Base-by-base conservation (phyloP, 2,329 filamentous ascomycete species). In the Fusarium beomiforme region DNA sequence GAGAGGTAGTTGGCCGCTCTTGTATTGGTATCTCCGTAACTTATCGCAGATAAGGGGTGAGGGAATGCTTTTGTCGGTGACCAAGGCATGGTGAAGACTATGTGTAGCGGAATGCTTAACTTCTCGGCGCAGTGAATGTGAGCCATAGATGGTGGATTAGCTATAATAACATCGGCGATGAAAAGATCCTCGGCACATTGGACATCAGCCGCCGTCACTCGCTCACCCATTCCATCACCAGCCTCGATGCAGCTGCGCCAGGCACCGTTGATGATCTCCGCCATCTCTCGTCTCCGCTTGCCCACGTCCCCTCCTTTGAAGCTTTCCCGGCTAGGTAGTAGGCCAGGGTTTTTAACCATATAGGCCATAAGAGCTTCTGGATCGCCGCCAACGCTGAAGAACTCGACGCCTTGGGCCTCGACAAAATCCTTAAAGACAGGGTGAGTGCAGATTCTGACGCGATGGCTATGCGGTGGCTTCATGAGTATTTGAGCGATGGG, bases 11-110 rank as follows among this genome's bases (percentile, higher is more conserved):
- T 76, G 12, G 74, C 71, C 9, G 67, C 50, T 19, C 56, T 71
- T 10, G 70, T 39, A 26, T 76, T 70, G 4, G 71, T 53, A 12
- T 72, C 42, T 6, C 62, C 71, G 33, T 75, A 73, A 34, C 58
- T 75, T 64, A 76, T 70, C 6, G 51, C 87, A 92, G 64, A 75
- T 54, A 73, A 61, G 8, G 65, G 76, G 53, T 74, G 75, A 47
- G 62, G 72, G 51, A 78, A 78, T n/a, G 58, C 51, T 24, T 62
- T 69, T 0, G 91, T 93, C 0, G 90, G 88, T 7, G 89, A 90
- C 87, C 90, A 93, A 1, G 91, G 91, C 90, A 93, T 93, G 3
- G 88, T 87, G 65, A 85, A 85, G 69, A 87, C 83, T 67, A 87
- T 79, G 69, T 87, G 85, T 9, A 87, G 70, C 6, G 85, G 85